Evolutionary conservation across 2,329 filamentous ascomycete genomes (phyloP).

Genomic region (Phialocephala sp.): DNA sequence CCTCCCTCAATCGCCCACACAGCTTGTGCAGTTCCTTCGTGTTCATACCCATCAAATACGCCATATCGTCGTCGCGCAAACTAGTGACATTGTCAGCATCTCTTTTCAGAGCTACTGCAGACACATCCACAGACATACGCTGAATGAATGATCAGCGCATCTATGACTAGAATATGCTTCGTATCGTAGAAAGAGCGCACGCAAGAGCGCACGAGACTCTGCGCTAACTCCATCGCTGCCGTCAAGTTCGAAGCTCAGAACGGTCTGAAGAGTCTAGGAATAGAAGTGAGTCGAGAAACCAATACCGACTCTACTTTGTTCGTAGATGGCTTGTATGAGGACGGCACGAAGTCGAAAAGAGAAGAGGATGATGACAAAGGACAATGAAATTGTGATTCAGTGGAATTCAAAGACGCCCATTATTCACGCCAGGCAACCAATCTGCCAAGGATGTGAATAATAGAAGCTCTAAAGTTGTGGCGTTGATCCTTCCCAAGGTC

Average conservation of each 20-base stretch:
- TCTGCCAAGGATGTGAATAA: conserved; percentile 25
- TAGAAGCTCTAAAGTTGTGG: background rate
- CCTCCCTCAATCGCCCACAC: conserved; percentile 82
- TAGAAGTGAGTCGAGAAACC: background rate
- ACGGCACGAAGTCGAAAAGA: background rate
- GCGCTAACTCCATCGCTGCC: conserved; percentile 65
- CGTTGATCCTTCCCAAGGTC: background rate
- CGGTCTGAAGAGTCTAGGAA: background rate
- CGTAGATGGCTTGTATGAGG: background rate
- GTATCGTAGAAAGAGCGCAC: conserved; percentile 87
- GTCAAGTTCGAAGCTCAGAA: background rate
- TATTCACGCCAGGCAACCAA: conserved; percentile 31
- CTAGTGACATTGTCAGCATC: conserved; percentile 48
- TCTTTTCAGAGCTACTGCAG: conserved; percentile 21
- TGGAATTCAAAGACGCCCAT: conserved; percentile 30
- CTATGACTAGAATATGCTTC: conserved; percentile 80
- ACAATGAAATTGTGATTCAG: conserved; percentile 19
- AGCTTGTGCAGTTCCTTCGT: conserved; percentile 91
- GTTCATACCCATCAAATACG: conserved; percentile 86
- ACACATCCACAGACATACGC: conserved; percentile 54
- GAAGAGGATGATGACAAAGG: conserved; percentile 3
- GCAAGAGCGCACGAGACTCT: conserved; percentile 84
- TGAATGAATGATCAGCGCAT: conserved; percentile 78
- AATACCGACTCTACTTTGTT: background rate
- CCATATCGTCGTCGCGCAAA: conserved; percentile 86